Evolutionary conservation across 2,329 filamentous ascomycete genomes (phyloP).

Genomic region (Verticillium tricorpus): DNA sequence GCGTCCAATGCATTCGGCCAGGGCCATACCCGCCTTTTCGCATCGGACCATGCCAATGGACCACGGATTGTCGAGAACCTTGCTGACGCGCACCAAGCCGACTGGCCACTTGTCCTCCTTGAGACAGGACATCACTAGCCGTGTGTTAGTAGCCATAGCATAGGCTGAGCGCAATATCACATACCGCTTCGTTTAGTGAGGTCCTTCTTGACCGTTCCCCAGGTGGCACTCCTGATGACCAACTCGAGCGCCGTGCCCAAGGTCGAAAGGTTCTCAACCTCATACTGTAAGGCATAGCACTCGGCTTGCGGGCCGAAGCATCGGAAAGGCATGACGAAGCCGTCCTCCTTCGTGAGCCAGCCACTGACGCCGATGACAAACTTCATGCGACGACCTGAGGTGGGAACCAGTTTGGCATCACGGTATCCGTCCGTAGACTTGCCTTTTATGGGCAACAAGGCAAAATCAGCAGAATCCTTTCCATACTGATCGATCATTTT

Average conservation of each 20-base stretch:
- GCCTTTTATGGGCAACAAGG: conserved; percentile 69
- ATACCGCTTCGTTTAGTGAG: conserved; percentile 43
- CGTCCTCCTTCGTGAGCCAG: conserved; percentile 69
- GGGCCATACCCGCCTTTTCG: conserved; percentile 65
- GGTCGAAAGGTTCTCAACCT: conserved; percentile 70
- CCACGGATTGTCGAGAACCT: conserved; percentile 79
- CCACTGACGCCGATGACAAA: conserved; percentile 82
- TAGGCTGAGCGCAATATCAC: conserved; percentile 12
- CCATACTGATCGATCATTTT: conserved; percentile 88
- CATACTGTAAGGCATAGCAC: conserved; percentile 80
- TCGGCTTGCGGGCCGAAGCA: conserved; percentile 66
- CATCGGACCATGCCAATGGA: conserved; percentile 69
- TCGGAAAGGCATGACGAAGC: conserved; percentile 74
- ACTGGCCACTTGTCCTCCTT: conserved; percentile 58
- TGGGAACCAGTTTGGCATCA: conserved; percentile 45
- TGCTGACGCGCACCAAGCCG: conserved; percentile 61
- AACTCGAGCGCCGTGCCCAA: conserved; percentile 74
- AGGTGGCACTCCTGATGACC: conserved; percentile 76
- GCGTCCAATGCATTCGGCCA: conserved; percentile 78
- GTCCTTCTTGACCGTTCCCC: conserved; percentile 60
- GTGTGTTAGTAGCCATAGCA: background rate
- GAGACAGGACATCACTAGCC: conserved; percentile 41
- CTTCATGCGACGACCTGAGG: conserved; percentile 64
- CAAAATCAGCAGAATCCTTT: conserved; percentile 84
- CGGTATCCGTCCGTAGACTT: conserved; percentile 33